Evolutionary conservation across 2,329 filamentous ascomycete species (phyloP).

Genomic region (Clathrospora elynae): DNA sequence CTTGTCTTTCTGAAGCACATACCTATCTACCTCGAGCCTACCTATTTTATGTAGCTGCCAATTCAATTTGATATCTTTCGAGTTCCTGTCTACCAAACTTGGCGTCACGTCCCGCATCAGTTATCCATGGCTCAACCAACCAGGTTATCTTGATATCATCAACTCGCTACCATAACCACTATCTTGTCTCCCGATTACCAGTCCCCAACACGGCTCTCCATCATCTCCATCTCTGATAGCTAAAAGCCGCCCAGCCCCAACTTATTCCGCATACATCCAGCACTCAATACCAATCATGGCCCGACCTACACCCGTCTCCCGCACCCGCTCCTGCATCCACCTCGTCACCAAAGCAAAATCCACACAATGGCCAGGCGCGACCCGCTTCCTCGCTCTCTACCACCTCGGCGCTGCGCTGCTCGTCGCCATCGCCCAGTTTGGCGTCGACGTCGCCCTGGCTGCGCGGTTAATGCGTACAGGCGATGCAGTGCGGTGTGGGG

Average conservation of each 20-base stretch:
- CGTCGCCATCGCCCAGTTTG: constrained; percentile 4
- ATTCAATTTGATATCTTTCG: constrained; percentile 19
- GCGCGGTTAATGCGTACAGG: no score
- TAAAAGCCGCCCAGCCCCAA: neutral
- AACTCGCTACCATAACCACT: no score
- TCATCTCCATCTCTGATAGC: neutral
- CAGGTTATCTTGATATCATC: neutral
- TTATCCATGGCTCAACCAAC: neutral
- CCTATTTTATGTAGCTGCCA: constrained; percentile 16
- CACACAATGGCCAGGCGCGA: constrained; percentile 7
- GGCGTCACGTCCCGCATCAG: no score
- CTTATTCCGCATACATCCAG: neutral
- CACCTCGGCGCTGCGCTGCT: no score
- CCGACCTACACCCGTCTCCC: neutral
- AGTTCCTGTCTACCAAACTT: no score
- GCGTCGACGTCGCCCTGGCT: constrained; percentile 5
- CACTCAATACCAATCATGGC: constrained; percentile 6
- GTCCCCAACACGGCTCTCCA: no score
- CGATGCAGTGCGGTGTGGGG: no score
- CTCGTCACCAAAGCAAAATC: constrained; percentile 5
- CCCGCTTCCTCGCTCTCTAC: neutral
- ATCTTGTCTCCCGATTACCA: no score
- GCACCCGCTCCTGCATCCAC: neutral
- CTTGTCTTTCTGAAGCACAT: constrained; percentile 10
- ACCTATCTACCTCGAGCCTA: constrained; percentile 5